These are phyloP conservation scores for Ascochyta koolunga DNA, from an alignment of 2,329 filamentous ascomycete species.

Conservation along the genomic window DNA sequence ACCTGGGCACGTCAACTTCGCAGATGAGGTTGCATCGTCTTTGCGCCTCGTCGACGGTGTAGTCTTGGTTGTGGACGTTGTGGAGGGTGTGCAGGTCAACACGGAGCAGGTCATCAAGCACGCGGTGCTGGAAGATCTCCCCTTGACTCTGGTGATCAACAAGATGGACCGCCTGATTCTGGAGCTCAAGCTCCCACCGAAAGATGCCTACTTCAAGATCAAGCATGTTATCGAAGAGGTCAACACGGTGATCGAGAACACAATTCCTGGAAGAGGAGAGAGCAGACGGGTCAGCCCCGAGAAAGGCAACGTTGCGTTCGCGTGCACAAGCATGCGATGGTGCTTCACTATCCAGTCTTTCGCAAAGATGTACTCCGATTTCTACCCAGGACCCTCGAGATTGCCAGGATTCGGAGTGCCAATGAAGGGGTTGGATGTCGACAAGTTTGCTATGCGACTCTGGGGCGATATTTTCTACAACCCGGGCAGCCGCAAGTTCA, in stretches of 20 bases:
- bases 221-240: slow-evolving; percentile 99
- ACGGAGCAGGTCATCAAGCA: slow-evolving; percentile 98
- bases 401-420: slow-evolving; percentile 42
- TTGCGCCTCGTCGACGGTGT: slow-evolving; percentile 89
- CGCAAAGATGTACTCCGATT: slow-evolving; percentile 93
- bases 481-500: slow-evolving; percentile 86
- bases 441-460: slow-evolving; percentile 81
- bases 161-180: slow-evolving; percentile 96
- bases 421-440: slow-evolving; percentile 65
- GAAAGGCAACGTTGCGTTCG: slow-evolving; percentile 97
- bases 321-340: slow-evolving; percentile 93
- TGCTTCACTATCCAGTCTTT: slow-evolving; percentile 95
- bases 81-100: slow-evolving; percentile 98
- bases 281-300: slow-evolving; percentile 86
- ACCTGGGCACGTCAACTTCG: slow-evolving; percentile 97
- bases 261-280: slow-evolving; percentile 79
- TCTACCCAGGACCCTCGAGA: slow-evolving; percentile 66
- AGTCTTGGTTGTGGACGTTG: slow-evolving; percentile 91
- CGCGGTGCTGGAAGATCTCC: slow-evolving; percentile 86
- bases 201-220: slow-evolving; percentile 97
- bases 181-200: slow-evolving; percentile 90
- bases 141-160: slow-evolving; percentile 89
- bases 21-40: slow-evolving; percentile 91
- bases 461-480: slow-evolving; percentile 99
- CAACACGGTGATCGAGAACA: slow-evolving; percentile 92